Percentiles rank a stretch among this genome's conserved stretches.
Conservation (phyloP, 768 basidiomycete genomes). For the Hemileccinum rubropunctum region DNA sequence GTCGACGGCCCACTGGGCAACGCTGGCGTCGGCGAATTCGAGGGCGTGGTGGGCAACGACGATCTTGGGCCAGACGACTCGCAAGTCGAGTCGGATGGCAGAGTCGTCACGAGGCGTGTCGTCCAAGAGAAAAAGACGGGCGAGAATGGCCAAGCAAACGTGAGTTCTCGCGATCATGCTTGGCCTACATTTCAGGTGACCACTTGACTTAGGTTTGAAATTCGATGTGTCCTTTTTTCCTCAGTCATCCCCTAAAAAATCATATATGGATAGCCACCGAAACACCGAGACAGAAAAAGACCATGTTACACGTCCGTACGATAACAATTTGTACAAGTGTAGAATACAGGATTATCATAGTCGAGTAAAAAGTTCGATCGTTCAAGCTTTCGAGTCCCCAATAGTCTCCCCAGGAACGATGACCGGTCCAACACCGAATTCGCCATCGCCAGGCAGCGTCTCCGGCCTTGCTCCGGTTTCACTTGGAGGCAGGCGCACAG, state of each 20-base stretch:
- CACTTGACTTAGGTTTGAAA: constrained; percentile 12
- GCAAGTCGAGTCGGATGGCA: constrained; percentile 24
- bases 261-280: background rate
- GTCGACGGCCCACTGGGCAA: constrained; percentile 26
- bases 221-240: background rate
- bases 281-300: background rate
- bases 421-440: constrained; percentile 28
- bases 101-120: constrained; percentile 18
- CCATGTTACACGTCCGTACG: background rate
- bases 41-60: constrained; percentile 27
- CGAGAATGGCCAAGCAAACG: constrained; percentile 10
- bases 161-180: constrained; percentile 6
- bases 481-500: constrained; percentile 15
- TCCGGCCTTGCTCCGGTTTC: constrained; percentile 24
- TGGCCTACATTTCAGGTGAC: background rate
- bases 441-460: constrained; percentile 24
- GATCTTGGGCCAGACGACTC: constrained; percentile 27
- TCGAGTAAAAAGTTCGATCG: too few relatives aligned
- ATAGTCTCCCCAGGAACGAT: constrained; percentile 28
- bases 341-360: constrained; percentile 1
- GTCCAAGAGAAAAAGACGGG: constrained; percentile 1
- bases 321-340: constrained; percentile 1
- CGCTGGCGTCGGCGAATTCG: constrained; percentile 31
- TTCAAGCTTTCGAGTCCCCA: constrained; percentile 15
- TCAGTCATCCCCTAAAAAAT: background rate